Percentiles rank a stretch among this genome's conserved stretches.
Evolutionary conservation across 306 rosid species (phyloP).

Genomic region (Luffa acutangula): DNA sequence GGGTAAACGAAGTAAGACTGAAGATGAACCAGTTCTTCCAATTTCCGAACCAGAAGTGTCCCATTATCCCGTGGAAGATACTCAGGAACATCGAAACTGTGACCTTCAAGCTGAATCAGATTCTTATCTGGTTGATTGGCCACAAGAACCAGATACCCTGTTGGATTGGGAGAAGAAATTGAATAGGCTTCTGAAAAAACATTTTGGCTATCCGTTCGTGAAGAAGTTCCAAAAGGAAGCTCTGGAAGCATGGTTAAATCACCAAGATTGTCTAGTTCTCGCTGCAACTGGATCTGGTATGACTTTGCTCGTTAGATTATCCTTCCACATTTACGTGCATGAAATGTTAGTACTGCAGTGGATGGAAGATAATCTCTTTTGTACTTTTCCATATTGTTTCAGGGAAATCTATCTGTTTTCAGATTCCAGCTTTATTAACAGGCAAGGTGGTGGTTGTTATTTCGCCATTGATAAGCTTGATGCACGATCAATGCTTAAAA

Average conservation of each 20-base stretch:
- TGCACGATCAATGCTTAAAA: conserved; percentile 94
- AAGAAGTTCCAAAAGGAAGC: conserved; percentile 82
- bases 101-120: conserved; percentile 9
- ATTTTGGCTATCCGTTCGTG: conserved; percentile 53
- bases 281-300: conserved; percentile 95
- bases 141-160: conserved; percentile 6
- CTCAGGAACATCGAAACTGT: conserved; percentile 14
- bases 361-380: conserved; percentile 7
- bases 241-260: conserved; percentile 52
- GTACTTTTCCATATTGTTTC: conserved; percentile 20
- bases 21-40: conserved; percentile 6
- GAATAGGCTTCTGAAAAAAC: conserved; percentile 42
- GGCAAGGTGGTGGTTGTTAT: conserved; percentile 95
- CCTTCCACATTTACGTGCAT: neutral
- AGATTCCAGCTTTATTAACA: conserved; percentile 79
- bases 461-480: conserved; percentile 87
- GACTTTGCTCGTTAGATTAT: conserved; percentile 3
- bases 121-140: neutral
- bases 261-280: conserved; percentile 69
- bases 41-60: neutral
- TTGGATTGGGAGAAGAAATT: conserved; percentile 46
- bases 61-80: conserved; percentile 13
- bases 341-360: conserved; percentile 4
- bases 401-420: conserved; percentile 94
- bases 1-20: conserved; percentile 13